Evolutionary conservation across 768 basidiomycete genomes (phyloP), one percentile per base, ranked within the genome.

Genomic region (Leucocoprinus birnbaumii): DNA sequence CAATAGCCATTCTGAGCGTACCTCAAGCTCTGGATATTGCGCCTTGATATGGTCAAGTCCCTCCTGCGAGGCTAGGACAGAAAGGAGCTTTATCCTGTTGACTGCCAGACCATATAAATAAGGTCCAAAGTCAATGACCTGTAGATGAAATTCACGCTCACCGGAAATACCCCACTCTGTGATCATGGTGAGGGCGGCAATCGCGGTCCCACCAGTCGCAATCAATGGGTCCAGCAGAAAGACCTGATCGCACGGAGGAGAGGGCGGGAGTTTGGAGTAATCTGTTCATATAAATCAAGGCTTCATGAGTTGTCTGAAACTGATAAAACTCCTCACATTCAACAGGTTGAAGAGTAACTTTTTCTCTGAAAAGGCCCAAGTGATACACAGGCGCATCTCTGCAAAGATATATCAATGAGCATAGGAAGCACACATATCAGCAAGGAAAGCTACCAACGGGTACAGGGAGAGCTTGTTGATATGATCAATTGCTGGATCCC

Each of bases 191-290:
- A 98, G 67, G 8, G 95, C 95, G 16, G 96, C 94, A 58, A 81
- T 79, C 2, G 91, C 93, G 3, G 96, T 98, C 10, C 93, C 91
- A 49, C 94, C 96, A 2, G 96, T 98, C 0, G 96, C 96, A 62
- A 98, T 86, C 27, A 98, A 72, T 16, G 96, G 96, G 62, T 98
- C 96, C 26, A 98, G 77, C 21, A 98, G 74, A 71, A 85, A 92
- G n/a, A 94, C 85, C 38, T 81, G 70, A 64, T 98, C 95, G 13
- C 95, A 82, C 0, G 87, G 84, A 3, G 87, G 84, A 8, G 74
- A 72, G 35, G 83, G 72, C 11, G 94, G 94, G 34, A 96, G 78
- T 72, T 95, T 95, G 49, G 92, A 94, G 70, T 94, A 92, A 68
- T 96, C 93, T 95, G 53, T 1, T 31, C 2, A 43, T 27, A 9